Evolutionary conservation across 257 asterid genomes (phyloP).

Genomic region (Echium plantagineum): DNA sequence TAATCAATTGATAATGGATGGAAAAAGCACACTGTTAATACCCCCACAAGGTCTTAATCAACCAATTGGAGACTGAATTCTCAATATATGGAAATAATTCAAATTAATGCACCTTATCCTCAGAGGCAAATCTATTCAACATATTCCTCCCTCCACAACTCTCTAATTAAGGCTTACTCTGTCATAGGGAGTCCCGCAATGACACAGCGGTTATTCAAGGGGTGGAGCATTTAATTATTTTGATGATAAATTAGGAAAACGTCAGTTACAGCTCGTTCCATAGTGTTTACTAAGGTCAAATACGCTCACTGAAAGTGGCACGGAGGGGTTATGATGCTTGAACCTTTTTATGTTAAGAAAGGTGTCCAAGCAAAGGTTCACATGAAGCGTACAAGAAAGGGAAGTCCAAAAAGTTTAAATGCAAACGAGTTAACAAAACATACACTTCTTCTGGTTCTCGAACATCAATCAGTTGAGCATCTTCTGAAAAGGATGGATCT

Average conservation of each 20-base stretch:
- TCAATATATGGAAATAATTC: too few relatives aligned
- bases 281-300: neutral
- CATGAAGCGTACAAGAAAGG: neutral
- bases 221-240: neutral
- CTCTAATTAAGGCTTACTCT: too few relatives aligned
- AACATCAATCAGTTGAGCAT: slow-evolving; percentile 89
- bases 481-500: slow-evolving; percentile 67
- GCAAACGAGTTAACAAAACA: slow-evolving; percentile 12
- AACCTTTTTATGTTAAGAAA: neutral
- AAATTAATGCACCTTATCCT: too few relatives aligned
- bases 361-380: neutral
- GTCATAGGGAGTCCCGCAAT: too few relatives aligned
- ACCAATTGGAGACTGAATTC: too few relatives aligned
- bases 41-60: too few relatives aligned
- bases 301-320: neutral
- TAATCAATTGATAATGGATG: too few relatives aligned
- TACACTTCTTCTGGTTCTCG: slow-evolving; percentile 99
- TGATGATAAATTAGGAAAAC: too few relatives aligned
- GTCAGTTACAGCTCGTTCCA: neutral
- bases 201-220: neutral
- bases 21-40: too few relatives aligned
- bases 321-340: neutral
- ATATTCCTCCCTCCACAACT: too few relatives aligned
- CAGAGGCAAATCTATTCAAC: too few relatives aligned
- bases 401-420: neutral